Base-by-base conservation (phyloP, 2,329 filamentous ascomycete genomes). In the Aspergillus eucalypticola region DNA sequence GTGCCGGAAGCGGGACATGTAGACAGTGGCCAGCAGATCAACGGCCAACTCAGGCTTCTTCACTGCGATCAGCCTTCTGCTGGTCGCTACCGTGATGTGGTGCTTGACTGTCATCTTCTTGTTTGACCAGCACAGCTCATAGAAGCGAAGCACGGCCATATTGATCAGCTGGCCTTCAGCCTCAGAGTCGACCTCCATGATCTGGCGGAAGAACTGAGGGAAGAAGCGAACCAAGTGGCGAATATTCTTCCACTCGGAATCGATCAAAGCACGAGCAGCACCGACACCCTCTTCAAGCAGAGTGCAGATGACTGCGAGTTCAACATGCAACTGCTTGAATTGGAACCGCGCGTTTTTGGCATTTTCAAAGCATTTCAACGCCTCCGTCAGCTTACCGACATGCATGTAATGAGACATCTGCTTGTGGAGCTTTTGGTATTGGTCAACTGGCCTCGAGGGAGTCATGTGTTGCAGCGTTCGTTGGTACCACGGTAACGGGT, bases 391-490 rank as follows among this genome's bases (percentile, higher is more conserved):
- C 42, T 73, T 73, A 7, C 76, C 77, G 19, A 63, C 66, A 59
- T 78, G 73, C 52, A 79, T 73, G 56, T 63, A 70, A 48, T 77
- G 71, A 10, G 70, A 65, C 75, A 78, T 76, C 58, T 73, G 73
- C 49, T 70, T 71, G 54, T 75, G 67, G 10, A 78, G 67, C 25
- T 71, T 68, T 46, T 74, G 67, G 50, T 73, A 75, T 38, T 72
- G 66, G 60, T 73, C 68, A 11, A 75, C 66, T 32, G 67, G 67
- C 41, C 66, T 73, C 15, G 69, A 68, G 3, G 65, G 62, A 13
- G 66, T 69, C 19, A 72, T 64, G 8, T 70, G 64, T 15, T 72
- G 58, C 49, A 75, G 64, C 29, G 66, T 71, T 56, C 69, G 68
- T n/a, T 69, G 55, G 55, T 72, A 77, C 72, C 72, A 75, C 7